A percentile compares a stretch with the other conserved stretches of the same genome.
phyloP scores from a whole-genome alignment of 2,329 filamentous ascomycete species.

The Penicillium brasilianum region DNA sequence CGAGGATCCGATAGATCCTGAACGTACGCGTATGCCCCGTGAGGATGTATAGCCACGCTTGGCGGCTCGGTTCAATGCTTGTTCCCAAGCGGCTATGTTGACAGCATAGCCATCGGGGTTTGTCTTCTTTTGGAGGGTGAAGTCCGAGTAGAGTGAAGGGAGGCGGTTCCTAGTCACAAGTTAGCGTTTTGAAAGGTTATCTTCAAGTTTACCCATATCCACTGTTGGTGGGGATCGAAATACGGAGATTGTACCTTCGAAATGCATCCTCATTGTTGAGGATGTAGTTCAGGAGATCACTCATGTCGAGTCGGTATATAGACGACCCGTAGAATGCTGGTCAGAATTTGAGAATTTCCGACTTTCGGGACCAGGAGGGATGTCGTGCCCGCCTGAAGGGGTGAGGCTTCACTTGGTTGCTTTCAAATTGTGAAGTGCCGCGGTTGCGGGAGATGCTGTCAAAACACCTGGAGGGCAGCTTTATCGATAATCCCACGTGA shows the following conservation, averaged over 20 bases:
- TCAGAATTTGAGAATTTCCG: neutral
- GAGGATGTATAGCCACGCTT: conserved; percentile 64
- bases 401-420: neutral
- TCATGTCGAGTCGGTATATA: conserved; percentile 35
- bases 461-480: conserved; percentile 20
- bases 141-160: conserved; percentile 87
- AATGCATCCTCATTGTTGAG: conserved; percentile 66
- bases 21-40: conserved; percentile 32
- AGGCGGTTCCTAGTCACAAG: conserved; percentile 67
- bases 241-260: conserved; percentile 46
- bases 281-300: conserved; percentile 71
- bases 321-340: neutral
- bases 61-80: conserved; percentile 71
- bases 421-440: conserved; percentile 2
- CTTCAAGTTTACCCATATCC: neutral
- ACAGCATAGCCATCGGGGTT: conserved; percentile 86
- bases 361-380: neutral
- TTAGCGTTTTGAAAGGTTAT: neutral
- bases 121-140: conserved; percentile 71
- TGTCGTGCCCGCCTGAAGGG: neutral
- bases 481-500: conserved; percentile 40
- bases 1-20: conserved; percentile 16
- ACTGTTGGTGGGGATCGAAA: too few species aligned
- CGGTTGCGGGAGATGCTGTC: conserved; percentile 8
- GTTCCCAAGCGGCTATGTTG: conserved; percentile 79